A percentile compares a stretch with the other conserved stretches of the same genome.
Evolutionary conservation across 1,284 basidiomycete species (phyloP).

Genomic region (Rhodofomes roseus): DNA sequence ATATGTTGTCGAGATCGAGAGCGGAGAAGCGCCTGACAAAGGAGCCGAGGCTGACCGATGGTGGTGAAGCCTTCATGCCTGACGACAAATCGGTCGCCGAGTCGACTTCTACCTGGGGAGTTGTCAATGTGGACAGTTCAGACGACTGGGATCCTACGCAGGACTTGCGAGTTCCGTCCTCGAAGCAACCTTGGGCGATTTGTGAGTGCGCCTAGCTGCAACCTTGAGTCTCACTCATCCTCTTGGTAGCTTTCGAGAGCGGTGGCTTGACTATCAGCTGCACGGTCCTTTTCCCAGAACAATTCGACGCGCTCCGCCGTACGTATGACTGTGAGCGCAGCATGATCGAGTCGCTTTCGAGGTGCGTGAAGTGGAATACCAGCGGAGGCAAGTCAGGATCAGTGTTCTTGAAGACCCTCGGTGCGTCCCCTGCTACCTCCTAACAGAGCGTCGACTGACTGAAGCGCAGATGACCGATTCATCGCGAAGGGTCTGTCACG

Average conservation of each 20-base stretch:
- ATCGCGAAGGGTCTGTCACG: constrained; percentile 96
- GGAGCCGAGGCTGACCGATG: constrained; percentile 65
- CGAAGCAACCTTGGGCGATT: constrained; percentile 76
- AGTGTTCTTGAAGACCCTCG: constrained; percentile 93
- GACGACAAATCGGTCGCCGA: constrained; percentile 78
- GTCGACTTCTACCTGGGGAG: constrained; percentile 82
- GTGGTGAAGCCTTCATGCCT: constrained; percentile 81
- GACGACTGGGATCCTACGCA: constrained; percentile 71
- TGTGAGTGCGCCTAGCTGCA: constrained; percentile 41
- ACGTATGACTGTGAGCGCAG: constrained; percentile 93
- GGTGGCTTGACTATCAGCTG: constrained; percentile 93
- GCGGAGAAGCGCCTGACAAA: constrained; percentile 67
- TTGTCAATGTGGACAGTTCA: constrained; percentile 71
- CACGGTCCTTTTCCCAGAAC: constrained; percentile 94
- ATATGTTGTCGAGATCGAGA: constrained; percentile 75
- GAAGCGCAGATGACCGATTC: constrained; percentile 84
- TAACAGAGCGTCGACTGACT: constrained; percentile 4
- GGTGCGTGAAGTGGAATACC: constrained; percentile 96
- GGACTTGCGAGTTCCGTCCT: constrained; percentile 71
- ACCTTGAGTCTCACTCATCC: neutral
- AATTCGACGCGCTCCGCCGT: constrained; percentile 91
- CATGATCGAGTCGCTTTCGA: constrained; percentile 89
- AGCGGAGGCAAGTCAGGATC: constrained; percentile 96
- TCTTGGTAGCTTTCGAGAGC: constrained; percentile 81
- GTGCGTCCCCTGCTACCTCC: constrained; percentile 36